Base-by-base conservation (phyloP, 768 basidiomycete genomes). In the Leccinum broughii region DNA sequence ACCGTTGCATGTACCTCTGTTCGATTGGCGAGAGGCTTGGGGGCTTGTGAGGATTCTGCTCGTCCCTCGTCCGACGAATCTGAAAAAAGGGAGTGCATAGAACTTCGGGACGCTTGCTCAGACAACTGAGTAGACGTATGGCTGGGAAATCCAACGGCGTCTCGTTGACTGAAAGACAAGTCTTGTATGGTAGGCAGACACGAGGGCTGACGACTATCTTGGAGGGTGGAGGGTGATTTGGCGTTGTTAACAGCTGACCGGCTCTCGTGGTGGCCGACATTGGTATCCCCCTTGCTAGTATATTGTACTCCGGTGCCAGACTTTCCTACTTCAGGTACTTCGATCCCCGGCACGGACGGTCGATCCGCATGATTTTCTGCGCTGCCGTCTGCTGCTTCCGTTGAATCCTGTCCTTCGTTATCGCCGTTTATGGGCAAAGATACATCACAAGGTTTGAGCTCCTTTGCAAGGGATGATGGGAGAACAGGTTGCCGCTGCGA, bases 401-500 rank as follows among this genome's bases (percentile, higher is more conserved):
- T n/a, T 13, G 3, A 1, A 24, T 46, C 53, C 30, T 51, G 56
- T 6, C 51, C 46, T 7, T 57, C 44, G 30, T 32, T 7, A 26
- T 56, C 26, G 51, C 34, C n/a, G 11, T 39, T 48, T 34, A 37
- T 14, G 55, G 59, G 22, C 3, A 20, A 44, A 14, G 71, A 72
- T 51, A 62, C 46, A 28, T 62, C 59, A 20, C 22, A 54, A 41
- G 67, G 67, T 37, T 64, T 54, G 32, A 73, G 62, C 55, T 62
- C 71, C n/a, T 51, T 59, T n/a, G 62, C 51, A 24, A 73, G 63
- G 30, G 62, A 63, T 3, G 67, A 67, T 8, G 61, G 54, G 41
- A 72, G 60, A 22, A 9, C 35, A 15, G 55, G 24, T 39, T 71
- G 69, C 35, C 76, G 75, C 55, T 76, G 77, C 4, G 76, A 75